Percentiles rank a stretch among this genome's conserved stretches.
phyloP scores from a whole-genome alignment of 2,329 filamentous ascomycete genomes.

The Fusarium sp. region DNA sequence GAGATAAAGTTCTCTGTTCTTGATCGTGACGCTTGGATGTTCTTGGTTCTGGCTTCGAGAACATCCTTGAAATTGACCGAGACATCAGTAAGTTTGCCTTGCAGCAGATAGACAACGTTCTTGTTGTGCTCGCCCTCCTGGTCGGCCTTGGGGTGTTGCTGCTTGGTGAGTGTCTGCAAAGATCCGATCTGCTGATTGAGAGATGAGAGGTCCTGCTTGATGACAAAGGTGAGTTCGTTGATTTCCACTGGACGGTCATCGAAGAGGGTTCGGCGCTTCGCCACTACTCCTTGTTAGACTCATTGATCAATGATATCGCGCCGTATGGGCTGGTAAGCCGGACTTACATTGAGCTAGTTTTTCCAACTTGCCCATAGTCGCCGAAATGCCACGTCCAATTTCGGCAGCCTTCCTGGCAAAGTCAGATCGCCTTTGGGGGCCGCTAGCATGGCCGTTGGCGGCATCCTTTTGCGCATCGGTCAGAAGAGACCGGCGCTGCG shows the following conservation, averaged over 20 bases:
- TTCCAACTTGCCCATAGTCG: slow-evolving; percentile 94
- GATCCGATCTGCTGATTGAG: slow-evolving; percentile 86
- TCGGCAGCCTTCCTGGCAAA: slow-evolving; percentile 92
- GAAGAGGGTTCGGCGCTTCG: slow-evolving; percentile 96
- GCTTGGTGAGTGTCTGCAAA: slow-evolving; percentile 79
- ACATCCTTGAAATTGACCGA: slow-evolving; percentile 97
- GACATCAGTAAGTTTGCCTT: slow-evolving; percentile 91
- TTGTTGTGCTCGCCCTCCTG: slow-evolving; percentile 98
- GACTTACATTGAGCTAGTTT: slow-evolving; percentile 82
- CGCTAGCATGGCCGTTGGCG: slow-evolving; percentile 58
- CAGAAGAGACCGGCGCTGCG: slow-evolving; percentile 83
- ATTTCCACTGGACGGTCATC: slow-evolving; percentile 97
- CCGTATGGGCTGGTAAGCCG: neutral
- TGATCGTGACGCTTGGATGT: slow-evolving; percentile 92
- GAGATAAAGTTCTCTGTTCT: slow-evolving; percentile 97
- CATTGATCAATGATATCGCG: neutral
- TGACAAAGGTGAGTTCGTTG: slow-evolving; percentile 94
- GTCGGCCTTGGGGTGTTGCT: slow-evolving; percentile 75
- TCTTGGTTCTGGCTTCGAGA: slow-evolving; percentile 94
- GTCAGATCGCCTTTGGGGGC: slow-evolving; percentile 75
- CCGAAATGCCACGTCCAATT: slow-evolving; percentile 89
- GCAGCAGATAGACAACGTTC: slow-evolving; percentile 91
- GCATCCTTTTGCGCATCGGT: slow-evolving; percentile 75
- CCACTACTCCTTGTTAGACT: slow-evolving; percentile 63
- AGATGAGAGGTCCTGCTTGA: slow-evolving; percentile 92